phyloP scores from a whole-genome alignment of 805 yeast genomes.

The Kregervanrija pseudodelftensis region DNA sequence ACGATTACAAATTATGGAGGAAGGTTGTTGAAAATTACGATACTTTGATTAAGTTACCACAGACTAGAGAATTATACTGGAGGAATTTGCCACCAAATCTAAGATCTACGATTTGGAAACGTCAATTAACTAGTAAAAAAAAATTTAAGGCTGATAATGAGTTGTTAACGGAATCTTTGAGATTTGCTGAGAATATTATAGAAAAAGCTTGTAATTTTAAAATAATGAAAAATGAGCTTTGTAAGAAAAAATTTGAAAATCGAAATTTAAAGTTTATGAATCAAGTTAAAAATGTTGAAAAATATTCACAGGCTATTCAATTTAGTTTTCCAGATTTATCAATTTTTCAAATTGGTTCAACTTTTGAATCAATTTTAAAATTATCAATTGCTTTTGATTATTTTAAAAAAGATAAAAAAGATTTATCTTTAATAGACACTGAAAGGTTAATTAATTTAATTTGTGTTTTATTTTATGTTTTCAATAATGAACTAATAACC shows the following conservation, averaged over 20 bases:
- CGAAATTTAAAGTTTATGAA: constrained; percentile 8
- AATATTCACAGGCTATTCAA: constrained; percentile 18
- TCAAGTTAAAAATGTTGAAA: constrained; percentile 17
- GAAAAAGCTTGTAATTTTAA: constrained; percentile 26
- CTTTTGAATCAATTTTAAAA: constrained; percentile 23
- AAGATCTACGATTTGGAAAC: constrained; percentile 46
- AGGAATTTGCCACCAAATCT: constrained; percentile 41
- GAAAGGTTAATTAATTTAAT: constrained; percentile 17
- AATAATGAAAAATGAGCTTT: constrained; percentile 11
- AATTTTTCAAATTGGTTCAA: constrained; percentile 24
- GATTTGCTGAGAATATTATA: constrained; percentile 15
- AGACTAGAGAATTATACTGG: constrained; percentile 54
- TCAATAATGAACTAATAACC: constrained; percentile 17
- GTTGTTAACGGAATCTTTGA: constrained; percentile 8
- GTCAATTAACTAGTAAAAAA: constrained; percentile 34
- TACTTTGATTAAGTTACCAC: constrained; percentile 28
- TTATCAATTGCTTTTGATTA: constrained; percentile 17
- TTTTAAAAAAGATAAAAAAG: constrained; percentile 8
- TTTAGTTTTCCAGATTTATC: constrained; percentile 22
- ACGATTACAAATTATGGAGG: constrained; percentile 37
- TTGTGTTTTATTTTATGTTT: constrained; percentile 21
- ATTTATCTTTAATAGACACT: constrained; percentile 10
- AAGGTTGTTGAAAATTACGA: constrained; percentile 32
- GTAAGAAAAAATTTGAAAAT: constrained; percentile 11
- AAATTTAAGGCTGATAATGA: constrained; percentile 14